Conservation (phyloP, 2,329 filamentous ascomycete species). For the Tolypocladium endophyticum region DNA sequence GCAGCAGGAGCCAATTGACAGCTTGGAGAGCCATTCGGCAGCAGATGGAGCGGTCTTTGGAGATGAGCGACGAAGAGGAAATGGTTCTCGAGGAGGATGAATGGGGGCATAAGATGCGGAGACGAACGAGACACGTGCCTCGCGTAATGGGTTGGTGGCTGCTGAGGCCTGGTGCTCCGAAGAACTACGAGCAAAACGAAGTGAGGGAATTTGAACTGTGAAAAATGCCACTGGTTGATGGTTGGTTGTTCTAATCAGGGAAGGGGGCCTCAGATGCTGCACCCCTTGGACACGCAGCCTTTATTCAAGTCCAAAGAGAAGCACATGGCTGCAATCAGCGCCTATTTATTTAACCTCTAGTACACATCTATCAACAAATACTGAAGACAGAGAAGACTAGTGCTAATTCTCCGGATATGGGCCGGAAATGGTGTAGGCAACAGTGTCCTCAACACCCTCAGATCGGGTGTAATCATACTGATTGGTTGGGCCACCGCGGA, state of each 20-base stretch:
- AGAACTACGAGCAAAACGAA: slow-evolving; percentile 5
- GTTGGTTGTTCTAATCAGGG: background rate
- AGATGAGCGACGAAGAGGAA: background rate
- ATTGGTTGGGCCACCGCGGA: background rate
- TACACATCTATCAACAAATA: background rate
- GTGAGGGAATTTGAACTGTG: slow-evolving; percentile 7
- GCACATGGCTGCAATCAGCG: no score
- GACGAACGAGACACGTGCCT: background rate
- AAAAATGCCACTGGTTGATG: background rate
- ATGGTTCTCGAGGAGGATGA: background rate
- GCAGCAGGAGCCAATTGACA: background rate
- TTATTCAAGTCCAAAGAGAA: no score
- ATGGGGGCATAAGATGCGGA: background rate
- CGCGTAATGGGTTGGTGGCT: slow-evolving; percentile 11
- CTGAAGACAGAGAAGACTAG: background rate
- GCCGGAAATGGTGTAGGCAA: background rate
- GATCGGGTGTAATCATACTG: background rate
- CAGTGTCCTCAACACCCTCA: background rate
- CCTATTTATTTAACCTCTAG: background rate
- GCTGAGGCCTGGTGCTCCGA: slow-evolving; percentile 8
- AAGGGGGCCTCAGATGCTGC: no score
- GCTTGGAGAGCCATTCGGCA: background rate
- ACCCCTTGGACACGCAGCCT: no score
- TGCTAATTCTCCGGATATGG: background rate
- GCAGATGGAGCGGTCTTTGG: slow-evolving; percentile 1